phyloP scores from a whole-genome alignment of 2,329 filamentous ascomycete genomes.

The Xylaria sp. region DNA sequence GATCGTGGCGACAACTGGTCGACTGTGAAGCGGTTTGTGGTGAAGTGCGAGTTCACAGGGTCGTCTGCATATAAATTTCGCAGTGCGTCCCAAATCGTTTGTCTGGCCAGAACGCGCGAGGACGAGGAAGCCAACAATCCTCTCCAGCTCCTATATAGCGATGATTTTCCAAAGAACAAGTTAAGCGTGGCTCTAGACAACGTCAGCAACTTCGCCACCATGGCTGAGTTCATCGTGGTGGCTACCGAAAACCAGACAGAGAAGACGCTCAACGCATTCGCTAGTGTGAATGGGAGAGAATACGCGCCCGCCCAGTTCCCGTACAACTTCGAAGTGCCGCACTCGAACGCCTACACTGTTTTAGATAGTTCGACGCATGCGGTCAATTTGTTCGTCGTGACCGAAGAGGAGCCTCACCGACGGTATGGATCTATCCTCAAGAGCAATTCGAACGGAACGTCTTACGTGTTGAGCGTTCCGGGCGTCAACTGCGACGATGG shows the following conservation, averaged over 20 bases:
- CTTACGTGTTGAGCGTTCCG: slow-evolving; percentile 81
- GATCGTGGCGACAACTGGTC: slow-evolving; percentile 84
- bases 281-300: slow-evolving; percentile 79
- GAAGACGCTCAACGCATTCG: slow-evolving; percentile 72
- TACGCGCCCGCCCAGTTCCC: slow-evolving; percentile 89
- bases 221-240: slow-evolving; percentile 95
- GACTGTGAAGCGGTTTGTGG: slow-evolving; percentile 71
- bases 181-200: slow-evolving; percentile 66
- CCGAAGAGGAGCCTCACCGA: slow-evolving; percentile 64
- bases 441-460: slow-evolving; percentile 97
- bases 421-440: slow-evolving; percentile 90
- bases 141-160: slow-evolving; percentile 73
- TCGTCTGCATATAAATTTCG: slow-evolving; percentile 60
- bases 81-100: slow-evolving; percentile 59
- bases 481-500: slow-evolving; percentile 77
- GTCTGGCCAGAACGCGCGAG: slow-evolving; percentile 65
- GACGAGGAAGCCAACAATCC: slow-evolving; percentile 66
- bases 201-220: slow-evolving; percentile 85
- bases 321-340: slow-evolving; percentile 75
- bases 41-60: slow-evolving; percentile 85
- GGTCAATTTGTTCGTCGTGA: slow-evolving; percentile 90
- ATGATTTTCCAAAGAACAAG: slow-evolving; percentile 73
- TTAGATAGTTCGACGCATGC: slow-evolving; percentile 94
- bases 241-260: slow-evolving; percentile 72
- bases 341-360: slow-evolving; percentile 86